phyloP scores from a whole-genome alignment of 352 stramenopile genomes.

The Globisporangium apiculatum region DNA sequence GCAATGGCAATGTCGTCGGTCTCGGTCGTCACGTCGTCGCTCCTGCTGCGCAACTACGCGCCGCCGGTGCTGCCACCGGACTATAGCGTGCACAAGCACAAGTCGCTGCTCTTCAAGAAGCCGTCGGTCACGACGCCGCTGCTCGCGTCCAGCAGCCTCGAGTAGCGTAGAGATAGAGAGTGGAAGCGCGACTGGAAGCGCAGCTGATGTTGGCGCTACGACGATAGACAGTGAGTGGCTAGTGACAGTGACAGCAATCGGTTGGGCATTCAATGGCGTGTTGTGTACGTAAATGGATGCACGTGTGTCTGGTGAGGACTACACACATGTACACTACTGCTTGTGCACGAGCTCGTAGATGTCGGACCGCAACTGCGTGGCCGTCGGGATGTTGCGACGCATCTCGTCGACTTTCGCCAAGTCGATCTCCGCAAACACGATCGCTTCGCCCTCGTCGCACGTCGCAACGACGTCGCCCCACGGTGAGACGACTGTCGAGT shows the following conservation, averaged over 20 bases:
- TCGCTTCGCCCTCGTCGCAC: constrained; percentile 87
- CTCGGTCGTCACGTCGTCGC: constrained; percentile 93
- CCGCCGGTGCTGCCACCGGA: constrained; percentile 60
- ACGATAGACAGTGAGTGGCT: too few relatives aligned
- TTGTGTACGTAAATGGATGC: too few relatives aligned
- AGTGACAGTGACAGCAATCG: too few relatives aligned
- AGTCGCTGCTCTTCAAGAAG: constrained; percentile 82
- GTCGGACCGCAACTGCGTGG: constrained; percentile 92
- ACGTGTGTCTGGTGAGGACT: too few relatives aligned
- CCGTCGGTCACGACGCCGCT: constrained; percentile 62
- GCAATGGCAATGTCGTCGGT: constrained; percentile 97
- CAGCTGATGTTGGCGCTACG: too few relatives aligned
- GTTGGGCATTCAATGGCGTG: too few relatives aligned
- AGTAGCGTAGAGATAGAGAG: constrained; percentile 15
- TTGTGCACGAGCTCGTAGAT: constrained; percentile 92
- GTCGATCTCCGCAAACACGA: constrained; percentile 96
- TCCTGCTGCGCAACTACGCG: constrained; percentile 90
- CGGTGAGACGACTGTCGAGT: constrained; percentile 95
- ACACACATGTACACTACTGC: neutral
- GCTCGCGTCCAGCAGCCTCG: constrained; percentile 59
- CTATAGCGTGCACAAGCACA: constrained; percentile 55
- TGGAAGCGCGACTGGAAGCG: too few relatives aligned
- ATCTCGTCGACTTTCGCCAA: constrained; percentile 93
- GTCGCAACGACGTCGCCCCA: constrained; percentile 97
- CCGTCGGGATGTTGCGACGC: constrained; percentile 94